Conservation (phyloP, 345 rosid genomes). For the Noccaea bulbosa region DNA sequence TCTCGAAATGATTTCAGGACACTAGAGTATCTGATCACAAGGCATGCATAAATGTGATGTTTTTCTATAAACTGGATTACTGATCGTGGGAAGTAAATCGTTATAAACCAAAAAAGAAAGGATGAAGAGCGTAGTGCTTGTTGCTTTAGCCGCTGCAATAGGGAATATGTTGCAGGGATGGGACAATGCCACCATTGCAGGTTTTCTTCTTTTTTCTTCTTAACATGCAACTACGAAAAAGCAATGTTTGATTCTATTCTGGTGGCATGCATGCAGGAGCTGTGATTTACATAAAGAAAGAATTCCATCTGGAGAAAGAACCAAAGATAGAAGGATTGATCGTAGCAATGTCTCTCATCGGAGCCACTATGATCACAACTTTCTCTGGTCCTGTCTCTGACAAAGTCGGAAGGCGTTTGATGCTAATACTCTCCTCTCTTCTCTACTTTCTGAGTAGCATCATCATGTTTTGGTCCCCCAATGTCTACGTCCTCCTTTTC, state of each 20-base stretch:
- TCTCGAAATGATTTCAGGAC: constrained; percentile 1
- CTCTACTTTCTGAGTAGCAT: constrained; percentile 76
- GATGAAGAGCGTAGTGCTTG: constrained; percentile 71
- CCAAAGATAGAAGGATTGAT: constrained; percentile 72
- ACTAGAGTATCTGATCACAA: background rate
- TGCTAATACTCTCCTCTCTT: constrained; percentile 73
- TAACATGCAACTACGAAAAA: background rate
- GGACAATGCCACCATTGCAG: constrained; percentile 97
- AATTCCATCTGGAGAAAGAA: constrained; percentile 52
- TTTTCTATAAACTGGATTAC: background rate
- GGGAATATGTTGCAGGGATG: constrained; percentile 91
- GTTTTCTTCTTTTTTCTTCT: constrained; percentile 39
- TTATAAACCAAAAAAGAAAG: constrained; percentile 37
- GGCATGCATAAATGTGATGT: constrained; percentile 13
- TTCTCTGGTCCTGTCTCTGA: constrained; percentile 83
- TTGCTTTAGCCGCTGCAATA: constrained; percentile 74
- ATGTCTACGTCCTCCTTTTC: constrained; percentile 69
- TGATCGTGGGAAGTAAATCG: constrained; percentile 8
- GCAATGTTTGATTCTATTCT: background rate
- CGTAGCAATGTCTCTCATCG: constrained; percentile 87
- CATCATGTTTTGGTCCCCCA: constrained; percentile 84
- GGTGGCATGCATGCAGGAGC: constrained; percentile 80
- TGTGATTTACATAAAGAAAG: constrained; percentile 74
- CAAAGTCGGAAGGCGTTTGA: constrained; percentile 76
- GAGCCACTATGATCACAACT: constrained; percentile 78